A percentile compares a stretch with the other conserved stretches of the same genome.
phyloP scores from a whole-genome alignment of 768 basidiomycete genomes.

The Jaapia argillacea region DNA sequence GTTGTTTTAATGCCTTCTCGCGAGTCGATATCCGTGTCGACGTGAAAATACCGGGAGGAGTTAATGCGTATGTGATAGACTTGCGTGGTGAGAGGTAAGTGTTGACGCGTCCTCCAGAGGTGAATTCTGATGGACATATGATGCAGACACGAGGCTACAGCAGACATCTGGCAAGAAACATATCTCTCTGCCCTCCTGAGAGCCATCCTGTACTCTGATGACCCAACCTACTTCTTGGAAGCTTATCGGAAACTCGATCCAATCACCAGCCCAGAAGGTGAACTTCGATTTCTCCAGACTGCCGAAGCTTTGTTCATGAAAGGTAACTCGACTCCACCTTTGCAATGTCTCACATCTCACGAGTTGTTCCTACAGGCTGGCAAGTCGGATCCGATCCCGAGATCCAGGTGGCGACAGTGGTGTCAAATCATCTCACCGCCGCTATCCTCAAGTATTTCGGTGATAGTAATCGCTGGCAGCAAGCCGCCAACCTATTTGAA shows the following conservation, averaged over 20 bases:
- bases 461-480: slow-evolving; percentile 78
- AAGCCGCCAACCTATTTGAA: slow-evolving; percentile 89
- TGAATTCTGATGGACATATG: not conserved
- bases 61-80: slow-evolving; percentile 89
- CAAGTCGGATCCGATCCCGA: slow-evolving; percentile 98
- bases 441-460: slow-evolving; percentile 97
- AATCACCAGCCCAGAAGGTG: slow-evolving; percentile 81
- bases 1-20: slow-evolving; percentile 98
- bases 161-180: slow-evolving; percentile 95
- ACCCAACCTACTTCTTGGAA: slow-evolving; percentile 82
- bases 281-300: slow-evolving; percentile 82
- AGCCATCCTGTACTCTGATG: slow-evolving; percentile 92
- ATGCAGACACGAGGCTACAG: slow-evolving; percentile 76
- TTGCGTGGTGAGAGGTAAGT: slow-evolving; percentile 86
- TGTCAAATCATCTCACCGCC: slow-evolving; percentile 93
- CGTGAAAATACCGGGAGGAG: slow-evolving; percentile 97
- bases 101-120: not conserved
- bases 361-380: slow-evolving; percentile 58
- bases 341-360: not conserved
- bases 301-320: slow-evolving; percentile 85
- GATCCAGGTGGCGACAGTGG: slow-evolving; percentile 94
- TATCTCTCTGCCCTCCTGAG: slow-evolving; percentile 90
- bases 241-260: slow-evolving; percentile 95
- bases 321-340: slow-evolving; percentile 31
- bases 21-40: slow-evolving; percentile 94